phyloP scores from a whole-genome alignment of 2,329 filamentous ascomycete species.

The Onygenales sp. region DNA sequence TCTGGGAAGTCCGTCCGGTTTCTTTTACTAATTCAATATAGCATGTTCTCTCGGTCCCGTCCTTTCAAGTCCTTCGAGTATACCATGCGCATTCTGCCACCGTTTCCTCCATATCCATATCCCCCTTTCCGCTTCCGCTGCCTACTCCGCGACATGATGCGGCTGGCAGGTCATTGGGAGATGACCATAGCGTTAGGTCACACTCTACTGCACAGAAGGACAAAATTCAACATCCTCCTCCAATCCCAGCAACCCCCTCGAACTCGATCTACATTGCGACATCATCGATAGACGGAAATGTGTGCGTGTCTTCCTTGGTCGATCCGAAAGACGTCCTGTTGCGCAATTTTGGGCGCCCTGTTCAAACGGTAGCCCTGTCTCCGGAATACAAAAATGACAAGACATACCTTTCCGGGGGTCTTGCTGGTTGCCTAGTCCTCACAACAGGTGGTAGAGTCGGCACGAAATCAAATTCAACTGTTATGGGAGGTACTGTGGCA shows the following conservation, averaged over 20 bases:
- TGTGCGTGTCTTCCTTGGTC: slow-evolving; percentile 79
- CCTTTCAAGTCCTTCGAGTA: slow-evolving; percentile 68
- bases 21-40: slow-evolving; percentile 27
- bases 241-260: slow-evolving; percentile 63
- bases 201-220: slow-evolving; percentile 22
- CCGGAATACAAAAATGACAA: slow-evolving; percentile 87
- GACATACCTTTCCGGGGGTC: slow-evolving; percentile 81
- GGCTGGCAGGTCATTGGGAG: slow-evolving; percentile 21
- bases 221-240: slow-evolving; percentile 14
- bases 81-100: slow-evolving; percentile 93
- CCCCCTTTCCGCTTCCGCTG: slow-evolving; percentile 63
- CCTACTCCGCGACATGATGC: slow-evolving; percentile 32
- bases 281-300: slow-evolving; percentile 89
- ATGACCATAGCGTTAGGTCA: slow-evolving; percentile 17
- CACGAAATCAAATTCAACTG: slow-evolving; percentile 73
- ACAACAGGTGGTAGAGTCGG: slow-evolving; percentile 74
- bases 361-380: slow-evolving; percentile 87
- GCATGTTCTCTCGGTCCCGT: slow-evolving; percentile 79
- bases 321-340: slow-evolving; percentile 85
- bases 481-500: slow-evolving; percentile 59
- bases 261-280: slow-evolving; percentile 92
- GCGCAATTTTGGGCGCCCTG: slow-evolving; percentile 85
- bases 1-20: not conserved
- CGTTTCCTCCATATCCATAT: slow-evolving; percentile 81
- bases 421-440: slow-evolving; percentile 77